Conservation (phyloP, 371 early-diverging fungal species). For the Mortierella sp. region DNA sequence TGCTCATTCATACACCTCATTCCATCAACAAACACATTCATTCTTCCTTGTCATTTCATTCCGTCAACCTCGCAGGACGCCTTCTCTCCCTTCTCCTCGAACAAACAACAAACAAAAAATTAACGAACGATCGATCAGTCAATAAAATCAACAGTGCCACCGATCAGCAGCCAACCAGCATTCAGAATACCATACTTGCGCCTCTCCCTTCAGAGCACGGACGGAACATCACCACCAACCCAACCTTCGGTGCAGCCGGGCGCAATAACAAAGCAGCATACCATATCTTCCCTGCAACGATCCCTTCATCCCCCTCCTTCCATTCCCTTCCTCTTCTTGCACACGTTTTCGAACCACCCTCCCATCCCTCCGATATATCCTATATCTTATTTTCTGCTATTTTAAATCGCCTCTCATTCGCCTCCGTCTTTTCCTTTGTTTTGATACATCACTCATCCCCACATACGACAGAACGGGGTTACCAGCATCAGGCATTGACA, state of each 20-base stretch:
- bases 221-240: neutral
- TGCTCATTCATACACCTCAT: neutral
- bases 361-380: neutral
- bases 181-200: neutral
- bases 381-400: neutral
- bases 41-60: neutral
- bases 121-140: neutral
- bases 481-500: neutral
- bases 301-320: neutral
- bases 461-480: neutral
- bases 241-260: neutral
- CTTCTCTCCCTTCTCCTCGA: neutral
- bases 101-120: neutral
- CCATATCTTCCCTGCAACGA: neutral
- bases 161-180: neutral
- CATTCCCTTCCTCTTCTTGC: neutral
- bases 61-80: neutral
- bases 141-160: neutral
- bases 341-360: neutral
- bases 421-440: constrained; percentile 3
- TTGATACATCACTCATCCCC: constrained; percentile 6
- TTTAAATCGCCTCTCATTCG: neutral
- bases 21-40: neutral
- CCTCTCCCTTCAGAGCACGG: neutral
- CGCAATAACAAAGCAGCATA: neutral